Conservation (phyloP, 495 filamentous ascomycete species). For the Apodospora peruviana region DNA sequence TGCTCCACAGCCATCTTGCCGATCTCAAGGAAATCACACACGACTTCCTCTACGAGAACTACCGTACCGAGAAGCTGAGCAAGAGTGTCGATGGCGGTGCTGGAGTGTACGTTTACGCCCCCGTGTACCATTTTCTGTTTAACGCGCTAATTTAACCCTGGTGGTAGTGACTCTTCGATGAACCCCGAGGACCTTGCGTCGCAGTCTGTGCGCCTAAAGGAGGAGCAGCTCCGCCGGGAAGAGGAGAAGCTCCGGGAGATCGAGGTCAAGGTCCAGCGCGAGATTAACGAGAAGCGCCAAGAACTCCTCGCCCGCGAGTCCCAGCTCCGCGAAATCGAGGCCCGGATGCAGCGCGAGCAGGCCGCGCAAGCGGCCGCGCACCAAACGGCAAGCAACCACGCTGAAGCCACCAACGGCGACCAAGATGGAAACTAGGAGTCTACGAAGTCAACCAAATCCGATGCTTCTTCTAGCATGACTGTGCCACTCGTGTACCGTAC, state of each 20-base stretch:
- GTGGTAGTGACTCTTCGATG: slow-evolving; percentile 71
- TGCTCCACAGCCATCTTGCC: slow-evolving; percentile 93
- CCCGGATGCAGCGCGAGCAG: slow-evolving; percentile 54
- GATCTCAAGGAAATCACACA: slow-evolving; percentile 99
- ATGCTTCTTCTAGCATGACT: slow-evolving; percentile 4
- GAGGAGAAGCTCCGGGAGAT: slow-evolving; percentile 99
- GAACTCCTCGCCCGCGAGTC: slow-evolving; percentile 96
- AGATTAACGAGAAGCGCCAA: slow-evolving; percentile 99
- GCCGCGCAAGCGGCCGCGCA: slow-evolving; percentile 28
- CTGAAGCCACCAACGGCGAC: slow-evolving; percentile 42
- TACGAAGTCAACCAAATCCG: neutral
- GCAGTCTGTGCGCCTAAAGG: slow-evolving; percentile 96
- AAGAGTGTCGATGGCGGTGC: slow-evolving; percentile 95
- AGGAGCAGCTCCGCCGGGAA: slow-evolving; percentile 96
- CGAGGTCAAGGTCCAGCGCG: slow-evolving; percentile 96
- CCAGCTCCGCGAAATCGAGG: slow-evolving; percentile 89
- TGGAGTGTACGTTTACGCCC: slow-evolving; percentile 70
- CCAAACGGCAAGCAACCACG: slow-evolving; percentile 23
- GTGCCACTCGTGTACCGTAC: slow-evolving; percentile 16
- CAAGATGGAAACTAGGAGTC: slow-evolving; percentile 33
- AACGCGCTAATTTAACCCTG: slow-evolving; percentile 25
- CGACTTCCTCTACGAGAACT: slow-evolving; percentile 99
- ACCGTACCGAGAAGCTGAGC: slow-evolving; percentile 99
- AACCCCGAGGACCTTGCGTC: slow-evolving; percentile 95
- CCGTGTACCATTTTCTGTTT: slow-evolving; percentile 1